These are phyloP conservation scores for Solanum medicagineum DNA, from an alignment of 257 asterid species.

Conservation along the genomic window DNA sequence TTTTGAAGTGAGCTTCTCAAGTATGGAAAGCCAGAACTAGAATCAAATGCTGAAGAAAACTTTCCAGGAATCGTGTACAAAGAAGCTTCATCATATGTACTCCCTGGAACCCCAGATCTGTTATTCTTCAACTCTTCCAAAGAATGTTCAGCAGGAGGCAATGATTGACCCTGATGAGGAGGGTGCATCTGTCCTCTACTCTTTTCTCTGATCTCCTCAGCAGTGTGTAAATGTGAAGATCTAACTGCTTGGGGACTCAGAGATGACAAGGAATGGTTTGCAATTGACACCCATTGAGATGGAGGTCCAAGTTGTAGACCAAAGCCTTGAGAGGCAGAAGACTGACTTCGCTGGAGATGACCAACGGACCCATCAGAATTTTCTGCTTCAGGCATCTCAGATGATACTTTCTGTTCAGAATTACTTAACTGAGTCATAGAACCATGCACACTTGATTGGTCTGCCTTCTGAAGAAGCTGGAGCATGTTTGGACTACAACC, in stretches of 20 bases:
- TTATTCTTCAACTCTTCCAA: conserved; percentile 22
- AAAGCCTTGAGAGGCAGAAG: conserved; percentile 65
- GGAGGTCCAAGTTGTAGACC: conserved; percentile 93
- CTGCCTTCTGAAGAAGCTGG: conserved; percentile 88
- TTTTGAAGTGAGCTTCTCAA: conserved; percentile 36
- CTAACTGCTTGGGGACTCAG: conserved; percentile 22
- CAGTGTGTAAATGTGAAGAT: conserved; percentile 22
- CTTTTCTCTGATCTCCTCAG: conserved; percentile 31
- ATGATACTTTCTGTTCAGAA: conserved; percentile 25
- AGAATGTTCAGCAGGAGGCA: conserved; percentile 32
- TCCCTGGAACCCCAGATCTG: conserved; percentile 28
- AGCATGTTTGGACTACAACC: conserved; percentile 75
- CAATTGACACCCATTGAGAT: conserved; percentile 36
- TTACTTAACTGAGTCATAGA: conserved; percentile 16
- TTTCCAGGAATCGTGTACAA: conserved; percentile 28
- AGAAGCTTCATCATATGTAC: conserved; percentile 21
- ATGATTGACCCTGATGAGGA: conserved; percentile 25
- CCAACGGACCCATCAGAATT: conserved; percentile 39
- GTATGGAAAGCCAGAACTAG: conserved; percentile 30
- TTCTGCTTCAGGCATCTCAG: conserved; percentile 40
- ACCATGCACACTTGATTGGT: conserved; percentile 50
- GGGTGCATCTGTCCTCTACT: conserved; percentile 10
- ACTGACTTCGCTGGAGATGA: conserved; percentile 41
- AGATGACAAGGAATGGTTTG: conserved; percentile 31
- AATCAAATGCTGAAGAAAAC: conserved; percentile 17